phyloP scores from a whole-genome alignment of 2,329 filamentous ascomycete species.

The Fusarium begoniae region DNA sequence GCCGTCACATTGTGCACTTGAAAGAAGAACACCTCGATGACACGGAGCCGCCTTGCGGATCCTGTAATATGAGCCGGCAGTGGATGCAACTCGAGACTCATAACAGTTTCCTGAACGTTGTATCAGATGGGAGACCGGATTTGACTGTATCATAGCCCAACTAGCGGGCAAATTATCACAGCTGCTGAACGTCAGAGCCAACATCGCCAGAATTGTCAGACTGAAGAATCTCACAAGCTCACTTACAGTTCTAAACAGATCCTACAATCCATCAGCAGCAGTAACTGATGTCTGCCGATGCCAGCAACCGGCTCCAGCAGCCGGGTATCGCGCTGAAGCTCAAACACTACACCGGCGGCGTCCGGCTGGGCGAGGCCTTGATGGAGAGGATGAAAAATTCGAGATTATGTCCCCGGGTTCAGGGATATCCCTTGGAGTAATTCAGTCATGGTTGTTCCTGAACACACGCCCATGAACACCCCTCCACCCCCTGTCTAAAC shows the following conservation, averaged over 20 bases:
- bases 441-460: constrained; percentile 21
- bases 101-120: constrained; percentile 15
- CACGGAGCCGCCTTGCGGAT: constrained; percentile 39
- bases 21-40: constrained; percentile 15
- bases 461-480: constrained; percentile 26
- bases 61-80: constrained; percentile 25
- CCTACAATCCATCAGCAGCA: not conserved
- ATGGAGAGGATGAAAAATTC: constrained; percentile 37
- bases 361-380: constrained; percentile 39
- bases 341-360: constrained; percentile 39
- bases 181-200: not conserved
- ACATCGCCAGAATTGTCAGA: not conserved
- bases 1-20: constrained; percentile 27
- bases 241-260: constrained; percentile 2
- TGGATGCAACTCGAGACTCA: constrained; percentile 24
- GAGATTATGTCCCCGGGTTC: constrained; percentile 41
- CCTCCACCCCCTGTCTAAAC: constrained; percentile 38
- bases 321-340: constrained; percentile 37
- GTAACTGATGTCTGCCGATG: constrained; percentile 25
- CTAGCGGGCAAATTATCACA: not conserved
- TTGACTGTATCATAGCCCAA: constrained; percentile 11
- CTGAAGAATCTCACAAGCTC: constrained; percentile 6
- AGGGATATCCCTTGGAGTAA: constrained; percentile 37
- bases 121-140: constrained; percentile 5
- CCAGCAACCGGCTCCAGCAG: constrained; percentile 38